Percentiles rank a stretch among this genome's conserved stretches.
phyloP scores from a whole-genome alignment of 2,329 filamentous ascomycete species.

The Dactylellina sp. region DNA sequence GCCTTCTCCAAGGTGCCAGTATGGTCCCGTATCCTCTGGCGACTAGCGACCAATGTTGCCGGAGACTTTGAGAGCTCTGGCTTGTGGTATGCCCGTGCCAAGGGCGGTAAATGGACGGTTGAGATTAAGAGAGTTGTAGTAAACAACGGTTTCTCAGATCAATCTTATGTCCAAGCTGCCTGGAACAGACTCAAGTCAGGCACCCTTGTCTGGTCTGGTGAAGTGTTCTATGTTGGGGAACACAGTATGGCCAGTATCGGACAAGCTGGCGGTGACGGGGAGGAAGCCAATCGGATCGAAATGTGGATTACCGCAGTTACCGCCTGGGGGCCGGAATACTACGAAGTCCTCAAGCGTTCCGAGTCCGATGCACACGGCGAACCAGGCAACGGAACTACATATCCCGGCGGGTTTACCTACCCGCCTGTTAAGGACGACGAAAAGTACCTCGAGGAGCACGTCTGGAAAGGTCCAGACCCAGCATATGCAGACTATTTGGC shows the following conservation, averaged over 20 bases:
- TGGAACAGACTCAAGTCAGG: slow-evolving; percentile 29
- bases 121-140: slow-evolving; percentile 31
- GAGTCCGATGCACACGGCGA: not conserved
- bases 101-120: slow-evolving; percentile 30
- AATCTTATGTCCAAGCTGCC: slow-evolving; percentile 6
- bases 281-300: slow-evolving; percentile 15
- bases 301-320: slow-evolving; percentile 13
- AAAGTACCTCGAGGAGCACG: slow-evolving; percentile 11
- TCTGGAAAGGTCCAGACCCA: slow-evolving; percentile 16
- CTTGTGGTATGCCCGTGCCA: slow-evolving; percentile 15
- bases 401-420: slow-evolving; percentile 2
- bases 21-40: slow-evolving; percentile 22
- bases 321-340: slow-evolving; percentile 13
- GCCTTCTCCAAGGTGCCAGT: slow-evolving; percentile 23
- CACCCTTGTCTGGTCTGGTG: slow-evolving; percentile 15
- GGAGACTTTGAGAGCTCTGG: slow-evolving; percentile 24
- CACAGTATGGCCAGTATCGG: slow-evolving; percentile 32
- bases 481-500: not conserved
- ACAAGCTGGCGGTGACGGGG: slow-evolving; percentile 12
- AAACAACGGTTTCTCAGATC: slow-evolving; percentile 29
- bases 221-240: slow-evolving; percentile 13
- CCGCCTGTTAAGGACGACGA: slow-evolving; percentile 7
- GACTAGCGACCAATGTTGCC: slow-evolving; percentile 10
- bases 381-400: slow-evolving; percentile 2
- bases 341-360: slow-evolving; percentile 12